Conservation (phyloP, 2,329 filamentous ascomycete species). For the Hymenoscyphus scutula region DNA sequence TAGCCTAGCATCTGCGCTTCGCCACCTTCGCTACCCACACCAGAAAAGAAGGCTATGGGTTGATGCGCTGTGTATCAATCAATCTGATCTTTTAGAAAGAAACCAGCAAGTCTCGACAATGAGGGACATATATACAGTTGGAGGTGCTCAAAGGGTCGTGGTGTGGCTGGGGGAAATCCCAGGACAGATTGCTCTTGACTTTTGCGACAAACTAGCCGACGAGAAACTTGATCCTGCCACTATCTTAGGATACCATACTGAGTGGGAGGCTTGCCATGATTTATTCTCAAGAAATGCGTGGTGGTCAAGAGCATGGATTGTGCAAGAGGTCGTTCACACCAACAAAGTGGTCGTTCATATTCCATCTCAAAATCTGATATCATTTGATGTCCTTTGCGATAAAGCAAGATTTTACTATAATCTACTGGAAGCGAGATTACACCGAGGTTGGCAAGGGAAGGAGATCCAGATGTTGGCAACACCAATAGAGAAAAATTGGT, state of each 20-base stretch:
- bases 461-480: neutral
- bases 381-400: neutral
- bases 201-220: neutral
- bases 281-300: neutral
- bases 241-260: neutral
- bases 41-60: neutral
- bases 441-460: too few relatives aligned
- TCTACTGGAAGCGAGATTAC: too few relatives aligned
- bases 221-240: neutral
- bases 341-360: neutral
- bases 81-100: neutral
- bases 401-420: too few relatives aligned
- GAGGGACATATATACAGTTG: neutral
- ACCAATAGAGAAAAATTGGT: neutral
- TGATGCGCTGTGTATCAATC: neutral
- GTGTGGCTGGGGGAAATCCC: neutral
- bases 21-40: neutral
- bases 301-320: conserved; percentile 3
- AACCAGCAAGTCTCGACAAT: neutral
- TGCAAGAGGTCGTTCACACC: neutral
- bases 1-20: neutral
- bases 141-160: neutral
- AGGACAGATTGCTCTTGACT: neutral
- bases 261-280: neutral
- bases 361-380: neutral